Percentiles rank a stretch among this genome's conserved stretches.
Evolutionary conservation across 768 basidiomycete species (phyloP).

Genomic region (Sarcomyxa edulis): DNA sequence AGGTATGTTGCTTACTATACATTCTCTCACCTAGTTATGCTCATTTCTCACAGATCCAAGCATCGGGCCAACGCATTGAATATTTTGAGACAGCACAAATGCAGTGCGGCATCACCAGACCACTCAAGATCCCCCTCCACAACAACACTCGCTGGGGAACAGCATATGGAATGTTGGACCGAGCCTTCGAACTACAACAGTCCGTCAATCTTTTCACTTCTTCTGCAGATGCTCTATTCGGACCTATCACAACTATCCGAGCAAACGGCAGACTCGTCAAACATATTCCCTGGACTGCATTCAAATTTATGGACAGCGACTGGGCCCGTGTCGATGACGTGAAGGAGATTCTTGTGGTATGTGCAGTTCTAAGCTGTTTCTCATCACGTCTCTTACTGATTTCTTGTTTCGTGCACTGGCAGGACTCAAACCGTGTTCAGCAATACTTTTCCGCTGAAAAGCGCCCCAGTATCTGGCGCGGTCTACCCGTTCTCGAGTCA

Average conservation of each 20-base stretch:
- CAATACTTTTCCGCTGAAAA: conserved; percentile 17
- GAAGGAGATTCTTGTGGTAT: conserved; percentile 11
- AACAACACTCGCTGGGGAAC: conserved; percentile 19
- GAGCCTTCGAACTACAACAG: conserved; percentile 11
- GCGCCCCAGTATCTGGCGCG: conserved; percentile 15
- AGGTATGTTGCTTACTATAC: conserved; percentile 14
- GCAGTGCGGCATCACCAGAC: conserved; percentile 7
- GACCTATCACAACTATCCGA: conserved; percentile 22
- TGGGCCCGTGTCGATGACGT: conserved; percentile 15
- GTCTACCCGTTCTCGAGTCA: conserved; percentile 18
- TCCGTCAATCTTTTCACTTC: conserved; percentile 9
- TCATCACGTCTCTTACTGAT: conserved; percentile 6
- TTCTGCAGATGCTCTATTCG: conserved; percentile 19
- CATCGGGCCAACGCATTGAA: conserved; percentile 16
- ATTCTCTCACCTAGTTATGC: background rate
- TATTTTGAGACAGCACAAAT: conserved; percentile 17
- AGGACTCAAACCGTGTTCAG: conserved; percentile 20
- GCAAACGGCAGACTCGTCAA: conserved; percentile 11
- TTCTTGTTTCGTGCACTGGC: background rate
- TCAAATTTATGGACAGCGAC: conserved; percentile 13
- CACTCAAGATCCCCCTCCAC: conserved; percentile 19
- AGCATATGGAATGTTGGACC: conserved; percentile 17
- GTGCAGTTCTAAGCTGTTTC: conserved; percentile 9
- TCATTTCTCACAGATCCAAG: conserved; percentile 13
- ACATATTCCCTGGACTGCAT: conserved; percentile 21